Conservation (phyloP, 1,284 basidiomycete species). For the Puccinia horiana region DNA sequence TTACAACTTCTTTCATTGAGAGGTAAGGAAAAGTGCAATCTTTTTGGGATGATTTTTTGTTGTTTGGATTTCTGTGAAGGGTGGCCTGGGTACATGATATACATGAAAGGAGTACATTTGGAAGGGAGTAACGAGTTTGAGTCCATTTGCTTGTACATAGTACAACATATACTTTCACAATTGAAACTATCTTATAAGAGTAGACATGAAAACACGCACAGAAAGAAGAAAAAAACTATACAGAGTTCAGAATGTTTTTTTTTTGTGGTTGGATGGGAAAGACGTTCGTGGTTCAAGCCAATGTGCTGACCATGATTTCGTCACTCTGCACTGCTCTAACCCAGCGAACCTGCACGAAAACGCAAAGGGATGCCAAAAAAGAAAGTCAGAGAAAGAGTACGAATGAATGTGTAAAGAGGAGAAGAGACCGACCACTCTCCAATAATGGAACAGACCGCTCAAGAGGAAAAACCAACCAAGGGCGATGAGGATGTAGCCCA, state of each 20-base stretch:
- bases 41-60: no score
- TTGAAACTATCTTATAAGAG: no score
- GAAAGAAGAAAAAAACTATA: background rate
- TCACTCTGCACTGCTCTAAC: slow-evolving; percentile 32
- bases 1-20: no score
- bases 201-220: background rate
- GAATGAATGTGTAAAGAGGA: background rate
- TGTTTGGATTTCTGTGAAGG: no score
- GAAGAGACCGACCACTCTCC: slow-evolving; percentile 63
- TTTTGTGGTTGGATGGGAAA: background rate
- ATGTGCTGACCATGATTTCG: slow-evolving; percentile 14
- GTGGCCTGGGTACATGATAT: no score
- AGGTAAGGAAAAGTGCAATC: no score
- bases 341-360: slow-evolving; percentile 39
- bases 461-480: slow-evolving; percentile 71
- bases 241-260: background rate
- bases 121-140: background rate
- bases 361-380: no score
- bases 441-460: slow-evolving; percentile 75
- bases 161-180: background rate
- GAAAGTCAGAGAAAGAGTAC: background rate
- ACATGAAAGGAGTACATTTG: background rate
- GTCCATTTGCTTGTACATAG: background rate
- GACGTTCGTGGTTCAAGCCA: slow-evolving; percentile 9
- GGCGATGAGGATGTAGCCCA: slow-evolving; percentile 86